A percentile compares a stretch with the other conserved stretches of the same genome.
These are phyloP conservation scores for Cubamyces lactineus DNA, from an alignment of 768 basidiomycete species.

Conservation along the genomic window DNA sequence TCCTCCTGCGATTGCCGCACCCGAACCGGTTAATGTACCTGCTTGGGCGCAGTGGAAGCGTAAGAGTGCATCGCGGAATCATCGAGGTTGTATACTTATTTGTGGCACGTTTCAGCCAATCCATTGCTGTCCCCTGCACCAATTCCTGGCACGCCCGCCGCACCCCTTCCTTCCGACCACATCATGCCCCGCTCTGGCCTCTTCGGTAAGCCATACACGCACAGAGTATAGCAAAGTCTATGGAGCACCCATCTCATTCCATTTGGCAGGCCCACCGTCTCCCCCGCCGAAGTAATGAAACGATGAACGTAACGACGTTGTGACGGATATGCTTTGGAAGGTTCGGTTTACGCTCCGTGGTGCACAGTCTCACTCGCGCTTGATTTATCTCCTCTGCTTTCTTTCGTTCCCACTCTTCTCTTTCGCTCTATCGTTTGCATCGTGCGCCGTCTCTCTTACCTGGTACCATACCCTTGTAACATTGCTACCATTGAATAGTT, in stretches of 20 bases:
- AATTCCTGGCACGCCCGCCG: constrained; percentile 37
- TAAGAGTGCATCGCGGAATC: constrained; percentile 41
- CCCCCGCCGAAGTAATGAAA: constrained; percentile 34
- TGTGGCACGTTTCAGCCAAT: constrained; percentile 51
- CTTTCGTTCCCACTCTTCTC: background rate
- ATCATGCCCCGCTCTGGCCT: constrained; percentile 63
- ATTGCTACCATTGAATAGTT: background rate
- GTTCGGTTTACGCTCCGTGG: background rate
- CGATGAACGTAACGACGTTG: background rate
- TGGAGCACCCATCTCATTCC: too few species aligned
- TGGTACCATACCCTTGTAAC: constrained; percentile 17
- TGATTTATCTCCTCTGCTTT: constrained; percentile 10
- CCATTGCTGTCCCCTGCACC: constrained; percentile 59
- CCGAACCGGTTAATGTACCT: constrained; percentile 56
- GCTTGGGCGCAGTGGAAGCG: constrained; percentile 89
- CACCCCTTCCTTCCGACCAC: constrained; percentile 38
- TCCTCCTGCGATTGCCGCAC: constrained; percentile 41
- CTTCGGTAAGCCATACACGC: constrained; percentile 53
- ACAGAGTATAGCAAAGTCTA: background rate
- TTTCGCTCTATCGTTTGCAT: background rate
- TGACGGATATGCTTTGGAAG: background rate
- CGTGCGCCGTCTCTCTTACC: background rate
- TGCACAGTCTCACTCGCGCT: constrained; percentile 2
- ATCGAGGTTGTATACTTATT: background rate
- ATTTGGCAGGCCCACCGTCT: constrained; percentile 31